Base-by-base conservation (phyloP, 768 basidiomycete species). In the Lentinula edodes region DNA sequence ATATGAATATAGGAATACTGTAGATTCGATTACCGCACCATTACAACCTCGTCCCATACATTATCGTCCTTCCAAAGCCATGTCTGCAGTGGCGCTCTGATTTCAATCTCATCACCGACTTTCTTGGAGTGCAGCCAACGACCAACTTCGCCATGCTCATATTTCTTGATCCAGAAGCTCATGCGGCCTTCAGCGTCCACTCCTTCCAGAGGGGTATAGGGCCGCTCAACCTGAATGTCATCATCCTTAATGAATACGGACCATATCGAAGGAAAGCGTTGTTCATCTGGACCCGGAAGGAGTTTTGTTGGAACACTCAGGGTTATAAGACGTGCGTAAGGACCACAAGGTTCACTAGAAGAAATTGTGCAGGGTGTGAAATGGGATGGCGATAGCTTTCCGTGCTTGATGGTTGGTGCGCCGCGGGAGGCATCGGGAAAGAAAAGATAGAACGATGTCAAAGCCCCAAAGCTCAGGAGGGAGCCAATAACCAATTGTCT, bases 201-300 rank as follows among this genome's bases (percentile, higher is more conserved):
- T 20, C 91, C 88, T 63, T 85, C 78, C 52, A 94, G 74, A 4
- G 92, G 92, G 5, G 93, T 94, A 68, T 93, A 94, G 12, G 90
- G 86, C 58, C 92, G 74, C 68, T 94, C 92, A 36, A 93, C 89
- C 72, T 93, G 92, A 20, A 94, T 92, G 66, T 93, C 92, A 64
- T 88, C 87, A 69, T 94, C 90, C 69, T 93, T 94, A 69, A 93
- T 77, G 71, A 80, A 93, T 12, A 94, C 75, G 42, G 90, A 89
- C 83, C 86, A 93, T 62, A 92, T 84, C 80, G 83, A 62, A 62
- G 63, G 60, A 75, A 76, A 28, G 62, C 32, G 39, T 60, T 46
- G 69, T 61, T 60, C 67, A 50, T 16, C 62, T 59, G 53, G 72
- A 28, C 46, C 60, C 3, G 69, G 76, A 59, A 82, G 65, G 3